Base-by-base conservation (phyloP, 139 green algal species). In the Edaphochlamys debaryana region DNA sequence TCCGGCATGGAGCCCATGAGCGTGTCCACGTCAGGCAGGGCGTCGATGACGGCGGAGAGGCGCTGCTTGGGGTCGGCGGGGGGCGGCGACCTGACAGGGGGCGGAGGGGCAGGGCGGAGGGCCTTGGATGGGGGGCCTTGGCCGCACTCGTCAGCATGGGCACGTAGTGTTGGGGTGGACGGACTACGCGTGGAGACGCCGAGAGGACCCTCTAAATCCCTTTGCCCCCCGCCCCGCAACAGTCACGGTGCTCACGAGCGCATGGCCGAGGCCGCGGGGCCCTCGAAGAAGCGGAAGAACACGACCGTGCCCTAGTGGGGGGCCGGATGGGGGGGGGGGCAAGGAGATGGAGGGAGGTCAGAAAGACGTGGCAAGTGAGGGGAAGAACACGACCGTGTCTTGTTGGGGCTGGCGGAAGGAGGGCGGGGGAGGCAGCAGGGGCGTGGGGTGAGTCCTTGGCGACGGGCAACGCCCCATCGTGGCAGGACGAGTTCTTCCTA, bases 281-380 rank as follows among this genome's bases (percentile, higher is more conserved):
- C 74, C 62, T 84, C 74, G 34, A 78, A 88, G 63, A 86, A 85
- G 30, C 78, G 80, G 29, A 85, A 52, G 40, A 88, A 67, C 30
- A 88, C 40, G 37, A 88, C 76, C 7, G 79, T 50, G n/a, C 84
- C 84, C 84, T 88, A 69, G n/a, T n/a, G n/a, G n/a, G n/a, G n/a
- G n/a, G n/a, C n/a, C n/a, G n/a, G n/a, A n/a, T n/a, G n/a, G n/a
- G n/a, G n/a, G n/a, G n/a, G n/a, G n/a, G n/a, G n/a, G n/a, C n/a
- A n/a, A n/a, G n/a, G n/a, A n/a, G n/a, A n/a, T n/a, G n/a, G n/a
- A n/a, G n/a, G n/a, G n/a, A n/a, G n/a, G n/a, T n/a, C n/a, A n/a
- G n/a, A n/a, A n/a, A n/a, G n/a, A n/a, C n/a, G n/a, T n/a, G n/a
- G n/a, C n/a, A n/a, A n/a, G n/a, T n/a, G n/a, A n/a, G n/a, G n/a